These are phyloP conservation scores for Calonectria hongkongensis DNA, from an alignment of 2,329 filamentous ascomycete species.

Conservation along the genomic window DNA sequence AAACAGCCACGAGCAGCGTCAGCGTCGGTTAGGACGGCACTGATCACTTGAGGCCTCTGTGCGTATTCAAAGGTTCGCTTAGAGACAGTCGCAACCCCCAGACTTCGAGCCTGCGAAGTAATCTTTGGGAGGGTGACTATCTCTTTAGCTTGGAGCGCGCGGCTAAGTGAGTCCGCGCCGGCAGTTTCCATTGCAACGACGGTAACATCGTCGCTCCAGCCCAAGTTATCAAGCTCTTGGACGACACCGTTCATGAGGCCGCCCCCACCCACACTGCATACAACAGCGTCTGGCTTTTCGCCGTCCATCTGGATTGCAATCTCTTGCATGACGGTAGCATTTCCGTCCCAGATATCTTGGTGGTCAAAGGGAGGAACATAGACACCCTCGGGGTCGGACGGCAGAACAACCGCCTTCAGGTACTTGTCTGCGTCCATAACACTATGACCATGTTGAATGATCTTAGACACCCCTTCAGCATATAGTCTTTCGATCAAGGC, in stretches of 20 bases:
- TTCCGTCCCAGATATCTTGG: constrained; percentile 79
- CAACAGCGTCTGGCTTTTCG: constrained; percentile 78
- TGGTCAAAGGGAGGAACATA: constrained; percentile 82
- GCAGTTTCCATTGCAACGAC: constrained; percentile 84
- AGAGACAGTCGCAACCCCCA: constrained; percentile 82
- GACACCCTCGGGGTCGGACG: constrained; percentile 64
- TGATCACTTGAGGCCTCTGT: constrained; percentile 52
- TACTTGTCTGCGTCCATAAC: constrained; percentile 82
- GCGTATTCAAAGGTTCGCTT: constrained; percentile 62
- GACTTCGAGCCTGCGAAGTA: constrained; percentile 81
- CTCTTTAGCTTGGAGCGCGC: constrained; percentile 71
- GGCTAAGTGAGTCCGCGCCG: constrained; percentile 80
- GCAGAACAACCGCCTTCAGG: constrained; percentile 72
- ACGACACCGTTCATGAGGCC: constrained; percentile 85
- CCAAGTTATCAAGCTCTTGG: constrained; percentile 71
- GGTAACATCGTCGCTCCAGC: constrained; percentile 56
- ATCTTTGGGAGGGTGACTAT: constrained; percentile 80
- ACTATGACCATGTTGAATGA: constrained; percentile 79
- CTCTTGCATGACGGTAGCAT: constrained; percentile 73
- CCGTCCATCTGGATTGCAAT: constrained; percentile 70
- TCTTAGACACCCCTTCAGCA: constrained; percentile 75
- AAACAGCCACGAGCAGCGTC: constrained; percentile 55
- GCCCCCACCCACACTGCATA: constrained; percentile 88
- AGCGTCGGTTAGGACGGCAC: constrained; percentile 53
- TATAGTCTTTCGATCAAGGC: constrained; percentile 82